These are phyloP conservation scores for Clonostachys byssicola DNA, from an alignment of 2,329 filamentous ascomycete genomes.

Conservation along the genomic window DNA sequence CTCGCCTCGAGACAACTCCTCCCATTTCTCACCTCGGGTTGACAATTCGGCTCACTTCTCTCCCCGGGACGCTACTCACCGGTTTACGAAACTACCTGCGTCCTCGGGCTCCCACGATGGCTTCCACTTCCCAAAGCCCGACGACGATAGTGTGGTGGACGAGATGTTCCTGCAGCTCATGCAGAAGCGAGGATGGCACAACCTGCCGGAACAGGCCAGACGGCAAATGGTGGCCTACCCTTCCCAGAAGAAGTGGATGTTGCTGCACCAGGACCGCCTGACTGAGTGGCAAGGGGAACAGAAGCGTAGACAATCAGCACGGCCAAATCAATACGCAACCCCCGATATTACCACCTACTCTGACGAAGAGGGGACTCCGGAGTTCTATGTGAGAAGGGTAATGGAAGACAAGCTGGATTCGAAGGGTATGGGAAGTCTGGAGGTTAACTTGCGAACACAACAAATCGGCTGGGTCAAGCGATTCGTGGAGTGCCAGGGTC, in stretches of 20 bases:
- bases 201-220: constrained; percentile 88
- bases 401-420: constrained; percentile 92
- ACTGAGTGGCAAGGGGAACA: constrained; percentile 94
- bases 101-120: constrained; percentile 33
- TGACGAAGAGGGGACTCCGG: constrained; percentile 92
- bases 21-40: too few species aligned
- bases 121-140: constrained; percentile 66
- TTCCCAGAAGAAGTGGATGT: constrained; percentile 92
- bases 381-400: constrained; percentile 96
- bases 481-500: constrained; percentile 96
- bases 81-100: constrained; percentile 47
- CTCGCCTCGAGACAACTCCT: too few species aligned
- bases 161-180: constrained; percentile 90
- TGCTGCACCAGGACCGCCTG: constrained; percentile 91
- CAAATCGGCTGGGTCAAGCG: constrained; percentile 96
- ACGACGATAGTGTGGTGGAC: constrained; percentile 80
- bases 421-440: constrained; percentile 88
- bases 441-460: constrained; percentile 92
- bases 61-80: constrained; percentile 49
- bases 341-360: constrained; percentile 70
- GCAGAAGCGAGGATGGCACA: constrained; percentile 97
- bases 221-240: constrained; percentile 97
- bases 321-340: constrained; percentile 66
- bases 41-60: constrained; percentile 23
- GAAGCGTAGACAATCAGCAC: constrained; percentile 74